These are phyloP conservation scores for Globisporangium iwayamae DNA, from an alignment of 352 stramenopile species.

Conservation along the genomic window DNA sequence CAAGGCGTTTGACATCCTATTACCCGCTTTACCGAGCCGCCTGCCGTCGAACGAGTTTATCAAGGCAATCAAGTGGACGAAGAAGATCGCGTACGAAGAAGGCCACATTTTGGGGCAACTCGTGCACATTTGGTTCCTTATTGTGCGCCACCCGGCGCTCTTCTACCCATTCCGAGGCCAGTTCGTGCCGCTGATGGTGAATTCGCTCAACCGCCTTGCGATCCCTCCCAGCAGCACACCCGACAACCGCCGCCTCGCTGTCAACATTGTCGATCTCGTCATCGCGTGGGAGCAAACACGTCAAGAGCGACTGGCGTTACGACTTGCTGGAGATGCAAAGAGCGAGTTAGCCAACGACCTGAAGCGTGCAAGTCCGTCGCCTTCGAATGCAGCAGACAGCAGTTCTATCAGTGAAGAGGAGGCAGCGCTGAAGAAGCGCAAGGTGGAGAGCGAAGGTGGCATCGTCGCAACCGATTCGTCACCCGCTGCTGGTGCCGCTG, in stretches of 20 bases:
- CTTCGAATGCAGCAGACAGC: neutral
- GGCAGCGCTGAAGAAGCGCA: slow-evolving; percentile 37
- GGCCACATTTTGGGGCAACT: slow-evolving; percentile 93
- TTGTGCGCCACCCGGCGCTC: slow-evolving; percentile 92
- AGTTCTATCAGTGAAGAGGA: slow-evolving; percentile 7
- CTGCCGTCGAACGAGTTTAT: slow-evolving; percentile 92
- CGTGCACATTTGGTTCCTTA: slow-evolving; percentile 97
- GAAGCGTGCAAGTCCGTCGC: slow-evolving; percentile 14
- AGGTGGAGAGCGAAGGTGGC: slow-evolving; percentile 28
- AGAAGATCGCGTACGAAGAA: slow-evolving; percentile 98
- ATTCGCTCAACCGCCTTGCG: slow-evolving; percentile 94
- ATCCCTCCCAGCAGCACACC: slow-evolving; percentile 90
- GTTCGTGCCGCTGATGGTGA: slow-evolving; percentile 96
- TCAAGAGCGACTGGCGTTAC: slow-evolving; percentile 51
- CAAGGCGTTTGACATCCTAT: slow-evolving; percentile 93
- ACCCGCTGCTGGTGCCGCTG: slow-evolving; percentile 13
- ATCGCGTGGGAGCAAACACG: slow-evolving; percentile 93
- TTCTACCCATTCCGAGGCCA: slow-evolving; percentile 92
- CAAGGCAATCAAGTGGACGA: slow-evolving; percentile 96
- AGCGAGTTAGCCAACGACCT: slow-evolving; percentile 11
- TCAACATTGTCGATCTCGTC: slow-evolving; percentile 95
- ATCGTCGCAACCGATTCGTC: slow-evolving; percentile 18
- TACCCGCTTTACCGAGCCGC: slow-evolving; percentile 89
- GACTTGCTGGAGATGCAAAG: slow-evolving; percentile 1
- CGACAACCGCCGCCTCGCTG: slow-evolving; percentile 91